phyloP scores from a whole-genome alignment of 805 yeast genomes.

The Kuraishia cidri region DNA sequence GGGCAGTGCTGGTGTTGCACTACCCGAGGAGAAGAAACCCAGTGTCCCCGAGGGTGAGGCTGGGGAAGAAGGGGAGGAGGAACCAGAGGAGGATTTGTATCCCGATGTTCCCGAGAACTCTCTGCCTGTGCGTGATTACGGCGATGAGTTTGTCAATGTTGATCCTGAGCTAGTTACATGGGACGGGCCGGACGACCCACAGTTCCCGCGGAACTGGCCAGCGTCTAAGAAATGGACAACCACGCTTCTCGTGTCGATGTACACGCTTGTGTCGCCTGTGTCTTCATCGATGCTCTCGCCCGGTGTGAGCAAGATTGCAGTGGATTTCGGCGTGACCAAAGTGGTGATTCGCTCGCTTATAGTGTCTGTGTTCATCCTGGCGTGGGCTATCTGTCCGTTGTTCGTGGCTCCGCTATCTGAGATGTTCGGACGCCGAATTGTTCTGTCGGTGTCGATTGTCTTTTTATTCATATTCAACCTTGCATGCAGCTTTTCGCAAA shows the following conservation, averaged over 20 bases:
- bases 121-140: slow-evolving; percentile 14
- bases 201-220: slow-evolving; percentile 60
- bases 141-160: slow-evolving; percentile 40
- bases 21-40: neutral
- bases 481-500: slow-evolving; percentile 54
- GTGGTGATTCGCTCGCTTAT: slow-evolving; percentile 38
- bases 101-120: slow-evolving; percentile 4
- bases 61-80: slow-evolving; percentile 1
- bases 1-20: too few relatives aligned
- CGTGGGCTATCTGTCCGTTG: slow-evolving; percentile 62
- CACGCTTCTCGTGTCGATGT: slow-evolving; percentile 38
- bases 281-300: slow-evolving; percentile 58
- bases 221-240: slow-evolving; percentile 27
- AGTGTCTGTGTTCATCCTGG: slow-evolving; percentile 59
- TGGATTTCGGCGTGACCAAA: slow-evolving; percentile 30
- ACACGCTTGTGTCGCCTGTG: slow-evolving; percentile 53
- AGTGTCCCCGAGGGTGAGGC: neutral
- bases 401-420: slow-evolving; percentile 63
- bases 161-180: slow-evolving; percentile 66
- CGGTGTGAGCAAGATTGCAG: slow-evolving; percentile 40
- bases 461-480: slow-evolving; percentile 38
- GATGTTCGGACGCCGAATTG: slow-evolving; percentile 50
- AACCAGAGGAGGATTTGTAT: neutral
- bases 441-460: slow-evolving; percentile 43
- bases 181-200: slow-evolving; percentile 55